Evolutionary conservation across 208 protist species (phyloP).

Genomic region (Novymonas esmeraldas): DNA sequence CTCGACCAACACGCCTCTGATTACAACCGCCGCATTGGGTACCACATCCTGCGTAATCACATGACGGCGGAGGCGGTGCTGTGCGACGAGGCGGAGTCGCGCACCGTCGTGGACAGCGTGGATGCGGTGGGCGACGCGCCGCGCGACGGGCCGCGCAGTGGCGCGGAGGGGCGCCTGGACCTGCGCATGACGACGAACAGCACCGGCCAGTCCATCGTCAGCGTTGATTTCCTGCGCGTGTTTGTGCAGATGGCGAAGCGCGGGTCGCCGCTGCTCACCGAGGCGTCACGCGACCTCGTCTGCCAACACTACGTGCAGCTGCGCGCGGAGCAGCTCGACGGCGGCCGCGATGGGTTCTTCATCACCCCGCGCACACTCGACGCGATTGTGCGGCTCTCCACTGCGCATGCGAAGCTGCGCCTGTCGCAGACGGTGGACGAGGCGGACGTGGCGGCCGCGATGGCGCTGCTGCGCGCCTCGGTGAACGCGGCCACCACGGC

Average conservation of each 20-base stretch:
- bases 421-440: constrained; percentile 85
- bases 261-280: constrained; percentile 77
- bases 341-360: constrained; percentile 80
- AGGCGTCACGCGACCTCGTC: constrained; percentile 87
- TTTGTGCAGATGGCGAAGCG: constrained; percentile 95
- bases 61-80: constrained; percentile 69
- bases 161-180: constrained; percentile 35
- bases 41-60: constrained; percentile 97
- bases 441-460: constrained; percentile 87
- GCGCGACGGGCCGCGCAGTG: too few species aligned
- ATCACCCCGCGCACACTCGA: constrained; percentile 97
- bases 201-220: constrained; percentile 89
- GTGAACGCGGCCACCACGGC: constrained; percentile 84
- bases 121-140: not conserved
- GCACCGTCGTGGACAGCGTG: constrained; percentile 76
- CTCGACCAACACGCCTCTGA: constrained; percentile 95
- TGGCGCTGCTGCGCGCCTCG: constrained; percentile 77
- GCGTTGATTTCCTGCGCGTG: constrained; percentile 96
- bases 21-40: constrained; percentile 92
- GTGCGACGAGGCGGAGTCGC: constrained; percentile 55
- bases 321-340: constrained; percentile 79
- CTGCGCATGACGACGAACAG: constrained; percentile 84
- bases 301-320: constrained; percentile 92
- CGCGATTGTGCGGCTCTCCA: constrained; percentile 96
- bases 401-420: constrained; percentile 94